These are phyloP conservation scores for Giardia muris DNA, from an alignment of 208 protist species.

Conservation along the genomic window DNA sequence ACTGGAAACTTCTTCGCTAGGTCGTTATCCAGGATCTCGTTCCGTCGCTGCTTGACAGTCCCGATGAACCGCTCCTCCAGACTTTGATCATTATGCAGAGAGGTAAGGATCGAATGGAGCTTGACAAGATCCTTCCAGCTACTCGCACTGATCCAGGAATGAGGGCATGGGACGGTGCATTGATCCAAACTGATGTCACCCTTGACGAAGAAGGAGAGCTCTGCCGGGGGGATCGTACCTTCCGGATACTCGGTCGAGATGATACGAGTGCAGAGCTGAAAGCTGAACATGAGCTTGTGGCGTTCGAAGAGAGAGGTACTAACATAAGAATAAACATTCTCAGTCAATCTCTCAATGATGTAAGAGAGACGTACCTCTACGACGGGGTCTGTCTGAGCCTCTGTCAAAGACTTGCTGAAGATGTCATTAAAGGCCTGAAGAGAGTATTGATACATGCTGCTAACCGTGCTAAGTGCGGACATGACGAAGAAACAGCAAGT, in stretches of 20 bases:
- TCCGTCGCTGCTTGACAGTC: neutral
- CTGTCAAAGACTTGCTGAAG: constrained; percentile 75
- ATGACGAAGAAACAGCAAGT: constrained; percentile 91
- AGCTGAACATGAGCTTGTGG: constrained; percentile 89
- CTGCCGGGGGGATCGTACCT: neutral
- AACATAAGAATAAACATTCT: constrained; percentile 85
- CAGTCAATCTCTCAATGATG: constrained; percentile 82
- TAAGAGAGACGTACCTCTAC: constrained; percentile 72
- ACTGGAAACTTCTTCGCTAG: neutral
- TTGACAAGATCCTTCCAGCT: constrained; percentile 29
- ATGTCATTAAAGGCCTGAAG: constrained; percentile 82
- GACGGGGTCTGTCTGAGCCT: constrained; percentile 62
- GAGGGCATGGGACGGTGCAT: neutral
- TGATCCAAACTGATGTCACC: constrained; percentile 1
- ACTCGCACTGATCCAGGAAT: constrained; percentile 15
- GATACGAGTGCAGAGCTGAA: constrained; percentile 49
- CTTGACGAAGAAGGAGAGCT: constrained; percentile 30
- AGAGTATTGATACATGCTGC: constrained; percentile 97
- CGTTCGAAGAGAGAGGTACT: constrained; percentile 90
- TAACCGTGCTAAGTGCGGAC: constrained; percentile 71
- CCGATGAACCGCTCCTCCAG: neutral
- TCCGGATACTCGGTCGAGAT: neutral
- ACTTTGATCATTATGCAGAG: neutral
- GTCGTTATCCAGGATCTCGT: neutral
- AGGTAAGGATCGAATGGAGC: neutral